Conservation (phyloP, 2,329 filamentous ascomycete genomes). For the Apiospora aurea region DNA sequence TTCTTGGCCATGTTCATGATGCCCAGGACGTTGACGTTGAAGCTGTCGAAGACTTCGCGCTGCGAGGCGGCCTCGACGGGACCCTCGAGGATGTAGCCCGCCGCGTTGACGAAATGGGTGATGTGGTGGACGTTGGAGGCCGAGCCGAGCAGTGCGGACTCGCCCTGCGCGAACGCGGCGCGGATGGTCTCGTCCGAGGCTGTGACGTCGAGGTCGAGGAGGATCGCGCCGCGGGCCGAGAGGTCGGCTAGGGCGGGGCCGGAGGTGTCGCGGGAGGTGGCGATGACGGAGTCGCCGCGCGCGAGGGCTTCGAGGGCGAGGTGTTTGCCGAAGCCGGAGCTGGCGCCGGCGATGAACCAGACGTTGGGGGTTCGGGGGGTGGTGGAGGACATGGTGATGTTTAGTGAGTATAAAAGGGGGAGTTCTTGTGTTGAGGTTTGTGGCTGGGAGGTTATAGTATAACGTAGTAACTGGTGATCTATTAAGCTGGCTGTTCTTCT, state of each 20-base stretch:
- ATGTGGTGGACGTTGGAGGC: conserved; percentile 38
- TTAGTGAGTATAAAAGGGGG: background rate
- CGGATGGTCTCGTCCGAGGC: conserved; percentile 46
- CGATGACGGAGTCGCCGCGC: conserved; percentile 57
- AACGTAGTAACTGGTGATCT: background rate
- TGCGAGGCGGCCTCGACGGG: conserved; percentile 49
- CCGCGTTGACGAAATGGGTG: conserved; percentile 57
- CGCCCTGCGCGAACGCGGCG: conserved; percentile 42
- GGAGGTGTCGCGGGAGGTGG: conserved; percentile 52
- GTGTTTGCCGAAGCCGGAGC: conserved; percentile 57
- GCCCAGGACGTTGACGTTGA: conserved; percentile 51
- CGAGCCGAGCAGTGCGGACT: conserved; percentile 40
- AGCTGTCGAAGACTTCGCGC: conserved; percentile 38
- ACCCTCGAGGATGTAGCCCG: conserved; percentile 53
- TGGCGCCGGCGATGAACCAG: conserved; percentile 62
- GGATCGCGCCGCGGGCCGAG: conserved; percentile 49
- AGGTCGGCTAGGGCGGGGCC: conserved; percentile 48
- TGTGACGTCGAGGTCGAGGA: conserved; percentile 56
- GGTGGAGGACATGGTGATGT: background rate
- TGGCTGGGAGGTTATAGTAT: background rate
- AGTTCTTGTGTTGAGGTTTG: background rate
- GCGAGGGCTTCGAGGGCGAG: conserved; percentile 53
- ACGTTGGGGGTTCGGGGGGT: conserved; percentile 31
- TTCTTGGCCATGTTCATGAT: conserved; percentile 47
- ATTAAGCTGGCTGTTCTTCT: background rate